Conservation (phyloP, 306 rosid genomes). For the Malus fusca region DNA sequence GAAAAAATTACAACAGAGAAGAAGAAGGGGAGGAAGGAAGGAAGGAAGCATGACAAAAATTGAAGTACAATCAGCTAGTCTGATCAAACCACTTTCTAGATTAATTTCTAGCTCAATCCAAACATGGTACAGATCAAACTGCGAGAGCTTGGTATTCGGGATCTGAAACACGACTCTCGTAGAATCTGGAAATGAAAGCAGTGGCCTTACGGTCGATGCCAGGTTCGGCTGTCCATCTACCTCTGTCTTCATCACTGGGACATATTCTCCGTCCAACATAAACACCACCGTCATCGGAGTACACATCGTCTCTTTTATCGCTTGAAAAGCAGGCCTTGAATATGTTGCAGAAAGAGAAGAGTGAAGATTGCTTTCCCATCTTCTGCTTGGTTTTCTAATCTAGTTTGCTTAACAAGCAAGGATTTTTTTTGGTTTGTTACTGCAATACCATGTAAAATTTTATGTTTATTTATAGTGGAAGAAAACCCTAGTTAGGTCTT, state of each 20-base stretch:
- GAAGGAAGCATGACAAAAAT: constrained; percentile 2
- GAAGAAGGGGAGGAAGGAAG: background rate
- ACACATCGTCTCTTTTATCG: constrained; percentile 26
- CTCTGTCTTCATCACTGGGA: constrained; percentile 78
- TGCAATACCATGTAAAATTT: constrained; percentile 15
- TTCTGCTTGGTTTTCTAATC: background rate
- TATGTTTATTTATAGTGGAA: constrained; percentile 27
- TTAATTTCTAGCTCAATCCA: background rate
- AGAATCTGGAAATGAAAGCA: constrained; percentile 71
- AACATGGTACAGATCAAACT: background rate
- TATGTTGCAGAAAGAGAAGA: constrained; percentile 54
- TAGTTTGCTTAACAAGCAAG: background rate
- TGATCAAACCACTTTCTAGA: background rate
- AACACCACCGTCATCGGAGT: constrained; percentile 43
- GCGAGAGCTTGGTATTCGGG: constrained; percentile 41
- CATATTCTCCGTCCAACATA: constrained; percentile 41
- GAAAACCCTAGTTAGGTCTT: background rate
- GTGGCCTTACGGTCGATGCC: constrained; percentile 80
- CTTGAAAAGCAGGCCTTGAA: constrained; percentile 57
- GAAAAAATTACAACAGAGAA: constrained; percentile 1
- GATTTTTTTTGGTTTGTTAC: too few relatives aligned
- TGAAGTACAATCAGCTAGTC: background rate
- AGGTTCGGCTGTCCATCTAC: constrained; percentile 80
- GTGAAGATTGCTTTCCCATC: constrained; percentile 43
- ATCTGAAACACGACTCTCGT: constrained; percentile 47